phyloP scores from a whole-genome alignment of 140 eudicot species.

The Oenanthe javanica region DNA sequence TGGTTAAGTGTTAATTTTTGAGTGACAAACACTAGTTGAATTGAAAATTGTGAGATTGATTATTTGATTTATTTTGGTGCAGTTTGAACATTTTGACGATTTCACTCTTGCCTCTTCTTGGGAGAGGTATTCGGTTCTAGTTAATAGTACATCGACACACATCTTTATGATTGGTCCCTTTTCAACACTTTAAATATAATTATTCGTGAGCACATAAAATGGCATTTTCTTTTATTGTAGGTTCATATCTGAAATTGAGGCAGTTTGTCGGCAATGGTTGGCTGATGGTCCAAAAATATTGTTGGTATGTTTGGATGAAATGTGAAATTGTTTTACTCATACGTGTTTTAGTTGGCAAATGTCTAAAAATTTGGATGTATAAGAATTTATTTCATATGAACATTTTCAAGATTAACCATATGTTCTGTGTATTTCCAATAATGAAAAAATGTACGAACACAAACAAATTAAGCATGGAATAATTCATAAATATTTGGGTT shows the following conservation, averaged over 20 bases:
- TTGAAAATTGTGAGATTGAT: background rate
- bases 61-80: slow-evolving; percentile 22
- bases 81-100: slow-evolving; percentile 93
- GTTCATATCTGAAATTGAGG: slow-evolving; percentile 95
- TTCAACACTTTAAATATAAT: background rate
- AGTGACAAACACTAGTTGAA: background rate
- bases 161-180: background rate
- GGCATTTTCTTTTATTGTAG: slow-evolving; percentile 25
- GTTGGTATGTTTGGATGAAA: slow-evolving; percentile 44
- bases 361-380: background rate
- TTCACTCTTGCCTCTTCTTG: slow-evolving; percentile 95
- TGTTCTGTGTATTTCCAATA: too few species aligned
- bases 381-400: background rate
- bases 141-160: background rate
- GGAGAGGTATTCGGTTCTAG: slow-evolving; percentile 58
- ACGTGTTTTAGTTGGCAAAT: background rate
- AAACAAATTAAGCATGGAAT: too few species aligned
- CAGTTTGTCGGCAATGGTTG: slow-evolving; percentile 87
- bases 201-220: background rate
- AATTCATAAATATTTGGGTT: too few species aligned
- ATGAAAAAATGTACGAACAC: too few species aligned
- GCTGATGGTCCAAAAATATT: slow-evolving; percentile 74
- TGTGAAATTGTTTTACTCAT: background rate
- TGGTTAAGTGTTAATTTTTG: background rate
- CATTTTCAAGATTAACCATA: background rate